Percentiles rank a stretch among this genome's conserved stretches.
phyloP scores from a whole-genome alignment of 2,329 filamentous ascomycete species.

The Microcyclospora pomicola region DNA sequence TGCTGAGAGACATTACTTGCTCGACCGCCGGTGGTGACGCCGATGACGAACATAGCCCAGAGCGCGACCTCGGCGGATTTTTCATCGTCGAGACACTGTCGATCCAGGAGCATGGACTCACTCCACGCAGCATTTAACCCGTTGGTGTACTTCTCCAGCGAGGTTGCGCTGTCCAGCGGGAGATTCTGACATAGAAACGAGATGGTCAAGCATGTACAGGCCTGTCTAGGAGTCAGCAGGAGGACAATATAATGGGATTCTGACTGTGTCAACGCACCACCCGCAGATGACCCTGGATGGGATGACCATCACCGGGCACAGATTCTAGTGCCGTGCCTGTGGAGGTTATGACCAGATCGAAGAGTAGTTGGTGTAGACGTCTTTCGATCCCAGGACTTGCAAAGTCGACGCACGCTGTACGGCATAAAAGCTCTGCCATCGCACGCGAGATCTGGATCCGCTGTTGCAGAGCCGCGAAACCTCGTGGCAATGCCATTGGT shows the following conservation, averaged over 20 bases:
- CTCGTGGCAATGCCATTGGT: conserved; percentile 19
- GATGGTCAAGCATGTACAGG: conserved; percentile 21
- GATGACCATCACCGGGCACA: conserved; percentile 11
- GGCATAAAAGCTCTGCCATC: conserved; percentile 16
- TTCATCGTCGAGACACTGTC: conserved; percentile 14
- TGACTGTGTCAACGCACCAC: conserved; percentile 3
- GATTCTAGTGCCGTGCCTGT: conserved; percentile 7
- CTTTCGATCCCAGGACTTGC: conserved; percentile 17
- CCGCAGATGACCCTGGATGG: conserved; percentile 18
- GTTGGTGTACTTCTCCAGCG: conserved; percentile 12
- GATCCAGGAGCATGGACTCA: conserved; percentile 17
- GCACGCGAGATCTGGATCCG: conserved; percentile 15
- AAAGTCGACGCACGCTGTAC: conserved; percentile 22
- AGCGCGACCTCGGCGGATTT: conserved; percentile 20
- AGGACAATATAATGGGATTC: too few species aligned
- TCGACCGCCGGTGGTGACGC: conserved; percentile 19
- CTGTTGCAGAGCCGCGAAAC: conserved; percentile 18
- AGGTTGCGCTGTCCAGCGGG: too few species aligned
- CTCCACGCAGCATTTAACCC: conserved; percentile 20
- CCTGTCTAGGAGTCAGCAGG: conserved; percentile 1
- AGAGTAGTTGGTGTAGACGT: conserved; percentile 18
- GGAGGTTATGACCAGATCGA: conserved; percentile 18
- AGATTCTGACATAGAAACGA: conserved; percentile 3
- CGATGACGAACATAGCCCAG: conserved; percentile 22
- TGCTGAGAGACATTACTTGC: conserved; percentile 13